A percentile compares a stretch with the other conserved stretches of the same genome.
These are phyloP conservation scores for Rhodotorula mucilaginosa DNA, from an alignment of 1,284 basidiomycete species.

Conservation along the genomic window DNA sequence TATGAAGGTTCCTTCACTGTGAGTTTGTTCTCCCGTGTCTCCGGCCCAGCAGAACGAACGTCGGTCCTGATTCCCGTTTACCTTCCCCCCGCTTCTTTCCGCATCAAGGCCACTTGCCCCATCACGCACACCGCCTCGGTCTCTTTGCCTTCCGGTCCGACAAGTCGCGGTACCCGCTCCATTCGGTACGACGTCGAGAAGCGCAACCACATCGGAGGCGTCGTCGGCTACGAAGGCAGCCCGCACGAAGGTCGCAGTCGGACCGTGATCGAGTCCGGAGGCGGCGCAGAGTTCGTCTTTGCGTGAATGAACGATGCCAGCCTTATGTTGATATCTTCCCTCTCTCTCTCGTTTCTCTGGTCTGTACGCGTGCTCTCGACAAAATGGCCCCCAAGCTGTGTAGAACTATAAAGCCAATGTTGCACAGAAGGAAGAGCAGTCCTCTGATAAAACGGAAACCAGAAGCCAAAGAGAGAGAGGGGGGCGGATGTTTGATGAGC, in stretches of 20 bases:
- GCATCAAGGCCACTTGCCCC: neutral
- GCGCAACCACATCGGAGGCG: conserved; percentile 6
- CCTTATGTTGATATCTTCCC: too few relatives aligned
- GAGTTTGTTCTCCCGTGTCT: neutral
- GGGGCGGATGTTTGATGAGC: too few relatives aligned
- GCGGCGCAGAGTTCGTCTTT: neutral
- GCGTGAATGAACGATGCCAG: neutral
- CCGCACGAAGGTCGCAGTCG: neutral
- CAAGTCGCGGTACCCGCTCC: neutral
- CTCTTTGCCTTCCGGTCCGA: neutral
- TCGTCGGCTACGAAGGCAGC: neutral
- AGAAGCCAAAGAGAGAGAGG: too few relatives aligned
- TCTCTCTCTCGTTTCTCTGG: too few relatives aligned
- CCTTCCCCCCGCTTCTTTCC: neutral
- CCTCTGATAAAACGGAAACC: too few relatives aligned
- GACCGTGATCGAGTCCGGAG: conserved; percentile 6
- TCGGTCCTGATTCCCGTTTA: too few relatives aligned
- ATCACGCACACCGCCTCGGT: conserved; percentile 4
- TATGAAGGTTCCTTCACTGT: conserved; percentile 11
- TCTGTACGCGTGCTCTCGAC: too few relatives aligned
- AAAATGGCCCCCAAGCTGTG: too few relatives aligned
- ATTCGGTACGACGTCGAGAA: conserved; percentile 3
- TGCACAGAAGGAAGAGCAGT: too few relatives aligned
- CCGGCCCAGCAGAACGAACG: too few relatives aligned
- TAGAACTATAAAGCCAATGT: too few relatives aligned